These are phyloP conservation scores for Ceraceosorus bombacis DNA, from an alignment of 1,284 basidiomycete genomes.

Conservation along the genomic window DNA sequence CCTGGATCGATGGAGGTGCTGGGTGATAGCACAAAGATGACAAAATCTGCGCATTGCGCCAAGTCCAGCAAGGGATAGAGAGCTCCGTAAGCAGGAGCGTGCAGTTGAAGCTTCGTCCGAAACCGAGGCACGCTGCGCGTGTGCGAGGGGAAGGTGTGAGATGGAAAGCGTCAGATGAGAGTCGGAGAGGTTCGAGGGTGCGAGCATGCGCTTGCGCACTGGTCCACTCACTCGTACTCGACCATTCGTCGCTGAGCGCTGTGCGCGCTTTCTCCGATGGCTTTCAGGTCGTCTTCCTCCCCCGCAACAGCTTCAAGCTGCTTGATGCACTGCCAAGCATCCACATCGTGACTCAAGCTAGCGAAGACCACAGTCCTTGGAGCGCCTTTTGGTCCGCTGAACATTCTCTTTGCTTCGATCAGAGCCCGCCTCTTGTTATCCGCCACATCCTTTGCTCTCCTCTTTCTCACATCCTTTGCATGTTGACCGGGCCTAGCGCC, in stretches of 20 bases:
- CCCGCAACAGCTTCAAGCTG: conserved; percentile 64
- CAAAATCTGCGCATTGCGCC: conserved; percentile 82
- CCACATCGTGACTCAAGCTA: conserved; percentile 65
- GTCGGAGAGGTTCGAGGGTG: neutral
- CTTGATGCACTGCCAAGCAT: conserved; percentile 54
- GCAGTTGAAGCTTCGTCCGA: conserved; percentile 79
- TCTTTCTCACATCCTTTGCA: too few relatives aligned
- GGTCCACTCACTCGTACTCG: neutral
- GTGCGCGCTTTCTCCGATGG: conserved; percentile 26
- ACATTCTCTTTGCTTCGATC: neutral
- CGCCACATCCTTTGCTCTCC: conserved; percentile 15
- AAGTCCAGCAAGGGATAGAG: conserved; percentile 77
- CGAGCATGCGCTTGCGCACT: conserved; percentile 1
- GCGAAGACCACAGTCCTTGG: conserved; percentile 73
- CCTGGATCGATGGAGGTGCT: conserved; percentile 65
- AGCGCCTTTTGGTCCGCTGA: conserved; percentile 56
- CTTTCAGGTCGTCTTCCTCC: conserved; percentile 50
- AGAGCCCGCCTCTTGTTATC: conserved; percentile 29
- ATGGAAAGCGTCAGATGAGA: neutral
- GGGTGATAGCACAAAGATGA: conserved; percentile 74
- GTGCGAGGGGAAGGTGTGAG: neutral
- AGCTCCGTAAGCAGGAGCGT: conserved; percentile 54
- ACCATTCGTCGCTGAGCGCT: neutral
- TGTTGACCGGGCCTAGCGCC: neutral
- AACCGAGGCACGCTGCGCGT: conserved; percentile 54